Conservation (phyloP, 495 filamentous ascomycete species). For the Penicillium robsamsonii region DNA sequence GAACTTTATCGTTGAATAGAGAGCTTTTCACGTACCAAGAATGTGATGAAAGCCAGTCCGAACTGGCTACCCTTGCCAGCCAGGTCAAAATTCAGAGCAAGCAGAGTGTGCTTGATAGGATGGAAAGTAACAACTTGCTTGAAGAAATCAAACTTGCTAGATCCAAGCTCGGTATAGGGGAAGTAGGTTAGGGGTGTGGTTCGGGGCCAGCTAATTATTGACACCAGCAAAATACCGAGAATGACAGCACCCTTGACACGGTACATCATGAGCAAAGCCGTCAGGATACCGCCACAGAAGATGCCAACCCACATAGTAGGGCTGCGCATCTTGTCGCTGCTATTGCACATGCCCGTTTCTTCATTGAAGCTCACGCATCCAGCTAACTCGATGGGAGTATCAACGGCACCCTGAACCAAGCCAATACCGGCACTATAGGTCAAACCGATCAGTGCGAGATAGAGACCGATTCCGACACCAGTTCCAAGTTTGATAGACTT, state of each 20-base stretch:
- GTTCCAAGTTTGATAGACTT: constrained; percentile 80
- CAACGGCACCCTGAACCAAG: constrained; percentile 56
- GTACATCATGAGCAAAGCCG: constrained; percentile 75
- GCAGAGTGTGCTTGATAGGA: constrained; percentile 62
- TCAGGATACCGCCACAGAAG: constrained; percentile 76
- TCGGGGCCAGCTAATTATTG: constrained; percentile 81
- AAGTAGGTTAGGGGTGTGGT: constrained; percentile 72
- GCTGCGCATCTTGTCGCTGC: constrained; percentile 64
- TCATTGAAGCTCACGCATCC: constrained; percentile 52
- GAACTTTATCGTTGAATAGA: neutral
- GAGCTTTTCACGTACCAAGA: constrained; percentile 37
- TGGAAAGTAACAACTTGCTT: constrained; percentile 79
- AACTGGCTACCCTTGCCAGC: constrained; percentile 64
- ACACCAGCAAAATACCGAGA: constrained; percentile 73
- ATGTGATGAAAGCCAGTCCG: constrained; percentile 75
- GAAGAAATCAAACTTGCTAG: constrained; percentile 75
- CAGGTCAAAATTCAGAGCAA: constrained; percentile 68
- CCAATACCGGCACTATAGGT: constrained; percentile 80
- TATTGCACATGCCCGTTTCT: constrained; percentile 50
- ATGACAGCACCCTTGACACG: constrained; percentile 81
- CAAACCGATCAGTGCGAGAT: constrained; percentile 75
- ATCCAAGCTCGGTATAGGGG: constrained; percentile 63
- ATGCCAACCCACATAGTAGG: constrained; percentile 81
- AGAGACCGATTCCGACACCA: constrained; percentile 76
- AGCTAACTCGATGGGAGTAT: constrained; percentile 65